Base-by-base conservation (phyloP, 768 basidiomycete genomes). In the Russula vinacea region DNA sequence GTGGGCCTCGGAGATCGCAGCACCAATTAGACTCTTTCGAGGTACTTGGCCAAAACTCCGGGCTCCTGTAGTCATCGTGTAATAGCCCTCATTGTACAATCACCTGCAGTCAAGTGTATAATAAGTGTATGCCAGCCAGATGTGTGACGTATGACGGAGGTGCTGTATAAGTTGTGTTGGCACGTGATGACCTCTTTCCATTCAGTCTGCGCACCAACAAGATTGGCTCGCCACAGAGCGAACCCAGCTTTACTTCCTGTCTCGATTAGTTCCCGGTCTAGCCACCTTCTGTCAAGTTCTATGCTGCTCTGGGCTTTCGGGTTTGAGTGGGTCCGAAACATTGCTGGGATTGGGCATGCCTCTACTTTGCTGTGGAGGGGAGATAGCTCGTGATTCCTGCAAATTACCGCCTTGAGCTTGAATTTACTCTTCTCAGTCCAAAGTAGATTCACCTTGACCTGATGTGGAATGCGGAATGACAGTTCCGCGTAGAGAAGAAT, bases 1-100 rank as follows among this genome's bases (percentile, higher is more conserved):
- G 13, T 26, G 9, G 39, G 22, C 39, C n/a, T 53, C 29, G 51
- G 32, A 33, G 40, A 60, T n/a, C 19, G 19, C 49, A 1, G 6
- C 39, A 32, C 17, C 14, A 33, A 60, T 10, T 60, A 60, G 39
- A 33, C 1, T 11, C 39, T 33, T 32, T 13, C 14, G 16, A 53
- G 14, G 10, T 11, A 42, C 29, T 42, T 0, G 22, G 2, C 14
- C n/a, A 33, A 53, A 60, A 53, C n/a, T 35, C 11, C 9, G 35
- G 16, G 44, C 35, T 61, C 24, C 26, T 33, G 37, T 57, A 22
- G 32, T 45, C 32, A 26, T 35, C 17, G 32, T 61, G 52, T 53
- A 61, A 35, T 45, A 44, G 10, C 22, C 52, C 17, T 17, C 26
- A 10, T 47, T 45, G 60, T 61, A 61, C 29, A 39, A 39, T 16